Percentiles rank a stretch among this genome's conserved stretches.
These are phyloP conservation scores for Hanseniaspora guilliermondii DNA, from an alignment of 805 yeast genomes.

Conservation along the genomic window DNA sequence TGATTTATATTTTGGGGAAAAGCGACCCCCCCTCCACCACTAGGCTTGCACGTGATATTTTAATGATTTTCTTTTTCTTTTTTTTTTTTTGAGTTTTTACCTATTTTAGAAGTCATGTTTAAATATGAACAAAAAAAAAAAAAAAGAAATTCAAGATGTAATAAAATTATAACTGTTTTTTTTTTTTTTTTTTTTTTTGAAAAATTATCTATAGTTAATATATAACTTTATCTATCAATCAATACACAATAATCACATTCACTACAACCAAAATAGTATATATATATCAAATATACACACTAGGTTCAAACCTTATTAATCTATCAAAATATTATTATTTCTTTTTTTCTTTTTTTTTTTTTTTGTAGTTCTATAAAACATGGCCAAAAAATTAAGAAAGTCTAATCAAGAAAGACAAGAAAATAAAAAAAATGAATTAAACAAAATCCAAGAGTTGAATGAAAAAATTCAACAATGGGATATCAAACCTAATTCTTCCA, in stretches of 20 bases:
- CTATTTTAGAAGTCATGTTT: background rate
- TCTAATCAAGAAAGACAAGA: slow-evolving; percentile 30
- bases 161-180: too few species aligned
- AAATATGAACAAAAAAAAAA: background rate
- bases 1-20: background rate
- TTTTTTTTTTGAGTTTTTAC: background rate
- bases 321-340: background rate
- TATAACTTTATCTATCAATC: too few species aligned
- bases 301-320: background rate
- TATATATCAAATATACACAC: background rate
- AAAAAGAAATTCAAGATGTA: too few species aligned
- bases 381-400: slow-evolving; percentile 30
- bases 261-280: too few species aligned
- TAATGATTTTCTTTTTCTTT: background rate
- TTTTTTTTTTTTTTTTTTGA: too few species aligned
- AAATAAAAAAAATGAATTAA: slow-evolving; percentile 28
- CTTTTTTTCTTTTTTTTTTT: too few species aligned
- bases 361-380: slow-evolving; percentile 13
- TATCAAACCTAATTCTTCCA: slow-evolving; percentile 22
- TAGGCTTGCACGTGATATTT: background rate
- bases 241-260: too few species aligned
- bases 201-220: too few species aligned
- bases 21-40: too few species aligned
- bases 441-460: slow-evolving; percentile 34
- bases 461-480: slow-evolving; percentile 44